These are phyloP conservation scores for Apophysomyces sp. DNA, from an alignment of 371 early-diverging fungal genomes.

Conservation along the genomic window DNA sequence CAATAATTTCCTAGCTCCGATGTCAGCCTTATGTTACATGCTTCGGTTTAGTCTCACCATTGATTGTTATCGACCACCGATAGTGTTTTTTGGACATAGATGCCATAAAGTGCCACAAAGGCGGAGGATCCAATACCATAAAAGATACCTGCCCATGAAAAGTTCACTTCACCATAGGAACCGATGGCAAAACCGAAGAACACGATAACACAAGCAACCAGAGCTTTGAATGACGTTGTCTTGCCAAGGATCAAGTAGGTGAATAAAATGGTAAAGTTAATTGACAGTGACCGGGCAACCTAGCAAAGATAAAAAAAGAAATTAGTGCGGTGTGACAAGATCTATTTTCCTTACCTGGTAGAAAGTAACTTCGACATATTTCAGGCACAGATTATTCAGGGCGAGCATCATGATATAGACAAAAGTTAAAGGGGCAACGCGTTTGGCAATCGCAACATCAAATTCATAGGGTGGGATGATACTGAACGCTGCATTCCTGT, in stretches of 20 bases:
- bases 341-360: constrained; percentile 53
- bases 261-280: constrained; percentile 71
- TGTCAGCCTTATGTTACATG: background rate
- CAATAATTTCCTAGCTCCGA: constrained; percentile 51
- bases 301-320: constrained; percentile 6
- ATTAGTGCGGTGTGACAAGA: background rate
- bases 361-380: constrained; percentile 71
- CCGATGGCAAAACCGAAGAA: constrained; percentile 73
- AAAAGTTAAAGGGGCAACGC: constrained; percentile 65
- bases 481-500: constrained; percentile 54
- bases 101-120: constrained; percentile 76
- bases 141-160: constrained; percentile 66
- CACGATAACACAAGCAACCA: constrained; percentile 64
- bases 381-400: constrained; percentile 69
- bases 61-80: constrained; percentile 66
- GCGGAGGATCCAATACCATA: constrained; percentile 70
- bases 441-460: constrained; percentile 50
- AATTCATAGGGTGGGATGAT: constrained; percentile 75
- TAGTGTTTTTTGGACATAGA: constrained; percentile 75
- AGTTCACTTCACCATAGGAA: constrained; percentile 71
- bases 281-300: constrained; percentile 72
- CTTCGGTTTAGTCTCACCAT: constrained; percentile 45
- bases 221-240: constrained; percentile 54
- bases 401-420: constrained; percentile 75
- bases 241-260: constrained; percentile 65